Evolutionary conservation across 192 early-diverging fungal species (phyloP), one percentile per base, ranked within the genome.

Genomic region (Coemansia sp.): DNA sequence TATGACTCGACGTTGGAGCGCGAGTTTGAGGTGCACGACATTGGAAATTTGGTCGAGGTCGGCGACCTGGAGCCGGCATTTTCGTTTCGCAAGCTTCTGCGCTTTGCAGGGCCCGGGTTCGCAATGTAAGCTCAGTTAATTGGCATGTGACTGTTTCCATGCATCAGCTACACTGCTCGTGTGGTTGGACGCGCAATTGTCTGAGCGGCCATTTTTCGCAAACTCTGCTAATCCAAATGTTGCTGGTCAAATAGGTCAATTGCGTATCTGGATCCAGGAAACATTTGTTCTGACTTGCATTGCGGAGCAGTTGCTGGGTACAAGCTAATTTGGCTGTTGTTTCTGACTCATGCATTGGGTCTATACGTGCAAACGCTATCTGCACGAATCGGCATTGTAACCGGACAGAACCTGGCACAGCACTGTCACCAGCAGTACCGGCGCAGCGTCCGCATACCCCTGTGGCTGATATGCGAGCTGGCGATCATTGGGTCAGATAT

Each of bases 401-500:
- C 88, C 4, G 86, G 87, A 2, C 64, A 77, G 43, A 86, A 90
- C 48, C 66, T 90, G 35, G 88, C 88, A 10, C 85, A 90, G 50
- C 72, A 85, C 62, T 77, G 75, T 59, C 61, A 61, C 27, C 47
- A 50, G 35, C 70, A 66, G 17, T 90, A 86, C 62, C 52, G 71
- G 12, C 73, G 71, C 8, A 25, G 59, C 6, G 57, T 79, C 29
- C 63, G 76, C 10, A 61, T 79, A 39, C 58, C 81, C 10, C 69
- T 90, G 27, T 90, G 86, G 85, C 41, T 85, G 6, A 71, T 88
- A 50, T 86, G 84, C 41, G 85, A 90, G 62, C 57, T 86, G 9
- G 88, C 88, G 4, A 90, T 90, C 41, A 88, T 90, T 25, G 87
- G 87, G 4, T 87, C 86, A 1, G 88, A 90, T 54, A 90, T 90